phyloP scores from a whole-genome alignment of 1,284 basidiomycete species.

The Athelia psychrophila region DNA sequence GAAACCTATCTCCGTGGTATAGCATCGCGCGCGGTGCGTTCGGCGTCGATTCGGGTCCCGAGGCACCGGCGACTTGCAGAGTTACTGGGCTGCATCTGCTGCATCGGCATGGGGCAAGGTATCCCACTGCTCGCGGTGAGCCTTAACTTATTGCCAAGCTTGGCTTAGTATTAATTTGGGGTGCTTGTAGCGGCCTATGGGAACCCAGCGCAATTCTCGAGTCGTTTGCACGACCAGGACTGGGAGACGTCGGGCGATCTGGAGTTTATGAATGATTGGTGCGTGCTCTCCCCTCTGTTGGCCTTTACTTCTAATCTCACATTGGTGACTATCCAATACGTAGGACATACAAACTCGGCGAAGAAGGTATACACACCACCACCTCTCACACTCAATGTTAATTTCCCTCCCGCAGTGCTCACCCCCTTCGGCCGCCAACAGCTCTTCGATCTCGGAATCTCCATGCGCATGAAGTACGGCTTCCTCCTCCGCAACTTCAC shows the following conservation, averaged over 20 bases:
- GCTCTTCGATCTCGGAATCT: constrained; percentile 69
- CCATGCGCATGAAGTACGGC: constrained; percentile 77
- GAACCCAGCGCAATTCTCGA: constrained; percentile 64
- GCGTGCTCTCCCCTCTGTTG: constrained; percentile 11
- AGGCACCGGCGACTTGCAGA: constrained; percentile 65
- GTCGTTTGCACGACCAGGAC: constrained; percentile 48
- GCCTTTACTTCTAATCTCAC: background rate
- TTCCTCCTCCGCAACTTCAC: constrained; percentile 82
- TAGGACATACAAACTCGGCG: constrained; percentile 80
- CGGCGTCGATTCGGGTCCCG: constrained; percentile 70
- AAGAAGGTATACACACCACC: constrained; percentile 52
- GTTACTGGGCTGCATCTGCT: constrained; percentile 75
- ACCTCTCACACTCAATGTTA: constrained; percentile 5
- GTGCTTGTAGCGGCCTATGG: constrained; percentile 51
- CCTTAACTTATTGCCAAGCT: constrained; percentile 7
- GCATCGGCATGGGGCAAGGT: constrained; percentile 79
- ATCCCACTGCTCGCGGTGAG: constrained; percentile 72
- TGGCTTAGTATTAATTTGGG: background rate
- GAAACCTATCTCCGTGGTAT: constrained; percentile 84
- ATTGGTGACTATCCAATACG: constrained; percentile 8
- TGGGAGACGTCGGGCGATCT: constrained; percentile 68
- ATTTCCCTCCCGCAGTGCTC: constrained; percentile 45
- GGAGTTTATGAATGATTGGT: constrained; percentile 77
- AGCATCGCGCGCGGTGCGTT: constrained; percentile 68
- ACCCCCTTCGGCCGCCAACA: constrained; percentile 85